phyloP scores from a whole-genome alignment of 129 eudicot species.

The Lactuca saligna region DNA sequence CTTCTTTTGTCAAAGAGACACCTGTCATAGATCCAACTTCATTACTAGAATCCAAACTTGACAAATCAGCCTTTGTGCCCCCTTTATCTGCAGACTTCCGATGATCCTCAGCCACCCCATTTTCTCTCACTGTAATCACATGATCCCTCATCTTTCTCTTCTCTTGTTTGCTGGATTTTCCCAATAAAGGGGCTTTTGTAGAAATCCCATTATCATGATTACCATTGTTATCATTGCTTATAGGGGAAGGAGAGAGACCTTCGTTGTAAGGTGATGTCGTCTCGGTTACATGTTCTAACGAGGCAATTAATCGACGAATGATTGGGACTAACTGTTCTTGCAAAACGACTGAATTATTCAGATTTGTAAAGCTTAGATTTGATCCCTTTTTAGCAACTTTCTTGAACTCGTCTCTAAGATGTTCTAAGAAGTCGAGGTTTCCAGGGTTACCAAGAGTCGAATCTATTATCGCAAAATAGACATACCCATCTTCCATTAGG shows the following conservation, averaged over 20 bases:
- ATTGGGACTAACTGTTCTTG: conserved; percentile 62
- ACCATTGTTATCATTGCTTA: conserved; percentile 28
- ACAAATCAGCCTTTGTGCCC: conserved; percentile 40
- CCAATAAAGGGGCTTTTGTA: conserved; percentile 73
- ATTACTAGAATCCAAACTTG: conserved; percentile 31
- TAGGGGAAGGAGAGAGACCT: conserved; percentile 26
- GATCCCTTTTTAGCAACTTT: conserved; percentile 52
- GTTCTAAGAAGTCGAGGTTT: conserved; percentile 53
- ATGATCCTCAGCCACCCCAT: conserved; percentile 56
- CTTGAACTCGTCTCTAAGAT: conserved; percentile 55
- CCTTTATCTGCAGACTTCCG: conserved; percentile 54
- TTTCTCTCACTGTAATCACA: conserved; percentile 55
- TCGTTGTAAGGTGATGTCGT: conserved; percentile 25
- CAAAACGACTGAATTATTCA: conserved; percentile 35
- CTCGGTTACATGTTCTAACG: conserved; percentile 40
- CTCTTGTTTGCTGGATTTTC: conserved; percentile 52
- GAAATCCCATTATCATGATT: conserved; percentile 44
- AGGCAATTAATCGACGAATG: conserved; percentile 41
- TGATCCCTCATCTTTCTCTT: conserved; percentile 65
- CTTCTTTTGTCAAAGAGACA: conserved; percentile 44
- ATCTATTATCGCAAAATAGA: conserved; percentile 57
- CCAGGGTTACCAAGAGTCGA: conserved; percentile 38
- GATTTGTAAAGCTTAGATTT: conserved; percentile 36
- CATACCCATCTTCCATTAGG: conserved; percentile 59
- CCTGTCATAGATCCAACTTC: conserved; percentile 38